Conservation (phyloP, 768 basidiomycete species). For the Trametes cinnabarina region DNA sequence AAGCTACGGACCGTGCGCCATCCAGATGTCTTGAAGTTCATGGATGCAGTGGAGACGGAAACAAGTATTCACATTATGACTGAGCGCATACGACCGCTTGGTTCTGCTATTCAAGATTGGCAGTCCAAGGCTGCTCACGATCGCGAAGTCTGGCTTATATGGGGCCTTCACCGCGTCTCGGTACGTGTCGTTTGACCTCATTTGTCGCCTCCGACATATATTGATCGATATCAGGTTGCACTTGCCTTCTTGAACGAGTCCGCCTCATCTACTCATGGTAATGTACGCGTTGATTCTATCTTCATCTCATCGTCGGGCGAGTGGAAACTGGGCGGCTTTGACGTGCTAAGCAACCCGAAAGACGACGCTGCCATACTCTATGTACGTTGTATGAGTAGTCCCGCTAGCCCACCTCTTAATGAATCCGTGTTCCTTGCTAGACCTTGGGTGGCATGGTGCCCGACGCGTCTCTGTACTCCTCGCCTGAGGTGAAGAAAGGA, state of each 20-base stretch:
- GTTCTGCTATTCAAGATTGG: constrained; percentile 59
- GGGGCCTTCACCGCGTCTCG: constrained; percentile 90
- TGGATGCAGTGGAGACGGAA: constrained; percentile 92
- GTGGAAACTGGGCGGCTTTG: constrained; percentile 96
- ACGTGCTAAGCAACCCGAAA: constrained; percentile 78
- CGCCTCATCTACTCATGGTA: constrained; percentile 80
- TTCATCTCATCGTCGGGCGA: constrained; percentile 93
- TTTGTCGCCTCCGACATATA: background rate
- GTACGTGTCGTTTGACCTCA: constrained; percentile 42
- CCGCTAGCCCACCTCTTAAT: constrained; percentile 5
- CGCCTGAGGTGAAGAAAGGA: constrained; percentile 85
- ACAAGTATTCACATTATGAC: constrained; percentile 89
- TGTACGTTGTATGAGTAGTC: constrained; percentile 48
- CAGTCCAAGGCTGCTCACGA: constrained; percentile 58
- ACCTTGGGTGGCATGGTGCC: constrained; percentile 64
- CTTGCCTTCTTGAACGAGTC: constrained; percentile 87
- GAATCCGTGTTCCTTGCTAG: constrained; percentile 38
- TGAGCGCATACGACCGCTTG: constrained; percentile 82
- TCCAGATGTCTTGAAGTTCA: constrained; percentile 93
- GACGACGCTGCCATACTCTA: constrained; percentile 79
- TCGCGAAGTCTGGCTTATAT: constrained; percentile 85
- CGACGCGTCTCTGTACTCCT: constrained; percentile 56
- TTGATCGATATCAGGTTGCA: constrained; percentile 57
- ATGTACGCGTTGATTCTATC: constrained; percentile 67
- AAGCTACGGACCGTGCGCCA: constrained; percentile 91